Evolutionary conservation across 129 eudicot species (phyloP).

Genomic region (Scalesia atractyloides): DNA sequence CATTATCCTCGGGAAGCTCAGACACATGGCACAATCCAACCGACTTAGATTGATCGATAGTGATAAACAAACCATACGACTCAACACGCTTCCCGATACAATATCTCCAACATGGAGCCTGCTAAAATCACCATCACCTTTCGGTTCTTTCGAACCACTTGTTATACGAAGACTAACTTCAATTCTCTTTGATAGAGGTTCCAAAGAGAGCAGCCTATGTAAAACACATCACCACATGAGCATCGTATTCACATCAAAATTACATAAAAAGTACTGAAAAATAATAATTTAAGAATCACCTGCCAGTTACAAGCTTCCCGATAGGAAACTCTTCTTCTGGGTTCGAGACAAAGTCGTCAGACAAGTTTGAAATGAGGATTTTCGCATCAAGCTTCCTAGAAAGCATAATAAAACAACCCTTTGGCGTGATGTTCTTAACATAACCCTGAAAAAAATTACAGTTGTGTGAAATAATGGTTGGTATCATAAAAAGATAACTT

Average conservation of each 20-base stretch:
- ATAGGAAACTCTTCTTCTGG: slow-evolving; percentile 76
- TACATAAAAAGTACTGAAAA: not conserved
- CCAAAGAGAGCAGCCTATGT: slow-evolving; percentile 76
- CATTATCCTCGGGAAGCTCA: slow-evolving; percentile 77
- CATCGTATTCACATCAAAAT: not conserved
- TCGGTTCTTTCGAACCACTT: slow-evolving; percentile 36
- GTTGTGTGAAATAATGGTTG: not conserved
- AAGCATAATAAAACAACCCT: slow-evolving; percentile 85
- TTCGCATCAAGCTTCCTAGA: slow-evolving; percentile 86
- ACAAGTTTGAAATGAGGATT: slow-evolving; percentile 75
- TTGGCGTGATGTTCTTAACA: slow-evolving; percentile 71
- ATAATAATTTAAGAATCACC: slow-evolving; percentile 40
- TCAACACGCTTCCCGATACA: slow-evolving; percentile 73
- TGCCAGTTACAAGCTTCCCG: slow-evolving; percentile 84
- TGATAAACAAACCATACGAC: slow-evolving; percentile 71
- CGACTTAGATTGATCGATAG: slow-evolving; percentile 60
- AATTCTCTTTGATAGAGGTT: slow-evolving; percentile 79
- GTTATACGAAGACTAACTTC: slow-evolving; percentile 77
- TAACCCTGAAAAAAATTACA: slow-evolving; percentile 56
- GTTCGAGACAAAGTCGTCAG: slow-evolving; percentile 69
- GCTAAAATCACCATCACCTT: slow-evolving; percentile 43
- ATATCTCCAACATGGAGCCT: slow-evolving; percentile 60
- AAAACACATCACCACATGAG: slow-evolving; percentile 15
- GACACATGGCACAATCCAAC: slow-evolving; percentile 91
- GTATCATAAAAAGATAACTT: not conserved